Evolutionary conservation across 257 asterid species (phyloP).

Genomic region (Lithospermum erythrorhizon): DNA sequence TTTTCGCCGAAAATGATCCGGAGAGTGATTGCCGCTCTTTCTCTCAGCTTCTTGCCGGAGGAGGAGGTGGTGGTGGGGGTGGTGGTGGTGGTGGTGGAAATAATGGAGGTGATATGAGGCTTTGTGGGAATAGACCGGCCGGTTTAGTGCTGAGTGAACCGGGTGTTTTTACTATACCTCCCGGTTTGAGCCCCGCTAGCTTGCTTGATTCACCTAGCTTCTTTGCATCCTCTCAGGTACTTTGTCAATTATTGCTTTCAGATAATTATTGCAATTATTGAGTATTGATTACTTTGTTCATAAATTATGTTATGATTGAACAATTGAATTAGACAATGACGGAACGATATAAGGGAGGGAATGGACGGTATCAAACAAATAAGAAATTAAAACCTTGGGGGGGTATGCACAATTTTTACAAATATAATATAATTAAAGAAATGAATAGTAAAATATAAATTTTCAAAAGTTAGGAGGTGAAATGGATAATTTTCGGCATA

Average conservation of each 20-base stretch:
- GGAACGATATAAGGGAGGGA: too few relatives aligned
- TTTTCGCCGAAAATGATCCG: constrained; percentile 65
- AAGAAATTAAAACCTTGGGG: too few relatives aligned
- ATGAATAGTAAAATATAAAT: too few relatives aligned
- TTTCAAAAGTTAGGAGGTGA: too few relatives aligned
- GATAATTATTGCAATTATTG: background rate
- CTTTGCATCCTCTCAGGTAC: constrained; percentile 54
- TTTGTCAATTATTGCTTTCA: constrained; percentile 1
- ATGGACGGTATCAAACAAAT: too few relatives aligned
- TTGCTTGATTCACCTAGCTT: constrained; percentile 73
- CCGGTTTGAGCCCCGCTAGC: constrained; percentile 65
- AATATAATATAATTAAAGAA: too few relatives aligned
- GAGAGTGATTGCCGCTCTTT: constrained; percentile 59
- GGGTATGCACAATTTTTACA: too few relatives aligned
- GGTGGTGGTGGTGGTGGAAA: background rate
- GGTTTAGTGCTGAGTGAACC: constrained; percentile 42
- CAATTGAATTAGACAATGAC: too few relatives aligned
- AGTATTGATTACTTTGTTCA: too few relatives aligned
- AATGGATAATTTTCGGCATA: too few relatives aligned
- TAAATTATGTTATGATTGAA: too few relatives aligned
- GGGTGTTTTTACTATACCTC: constrained; percentile 50
- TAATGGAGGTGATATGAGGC: constrained; percentile 26
- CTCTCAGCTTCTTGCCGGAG: constrained; percentile 73
- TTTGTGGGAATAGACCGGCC: constrained; percentile 41
- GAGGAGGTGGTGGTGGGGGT: constrained; percentile 15